These are phyloP conservation scores for Candida sakaeoensis DNA, from an alignment of 805 yeast genomes.

Conservation along the genomic window DNA sequence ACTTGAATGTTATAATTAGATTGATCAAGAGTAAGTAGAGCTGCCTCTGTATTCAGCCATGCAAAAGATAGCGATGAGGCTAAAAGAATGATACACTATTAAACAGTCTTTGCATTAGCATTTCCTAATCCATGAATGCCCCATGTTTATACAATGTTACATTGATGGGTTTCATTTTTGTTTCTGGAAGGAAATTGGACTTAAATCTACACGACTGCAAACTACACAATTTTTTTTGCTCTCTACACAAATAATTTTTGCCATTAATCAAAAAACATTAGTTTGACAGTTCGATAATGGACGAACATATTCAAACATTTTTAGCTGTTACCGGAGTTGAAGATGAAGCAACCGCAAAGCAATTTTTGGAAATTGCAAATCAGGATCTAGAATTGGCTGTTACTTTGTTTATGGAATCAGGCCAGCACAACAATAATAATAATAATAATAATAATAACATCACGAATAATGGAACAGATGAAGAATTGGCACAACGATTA, in stretches of 20 bases:
- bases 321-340: conserved; percentile 78
- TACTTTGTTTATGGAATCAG: conserved; percentile 67
- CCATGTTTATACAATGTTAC: no score
- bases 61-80: no score
- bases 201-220: neutral
- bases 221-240: neutral
- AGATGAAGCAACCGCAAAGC: conserved; percentile 65
- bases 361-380: conserved; percentile 75
- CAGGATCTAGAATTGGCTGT: conserved; percentile 81
- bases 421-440: conserved; percentile 16
- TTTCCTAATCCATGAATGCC: no score
- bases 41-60: no score
- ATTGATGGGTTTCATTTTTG: neutral
- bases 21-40: no score
- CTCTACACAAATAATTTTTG: neutral
- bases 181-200: no score
- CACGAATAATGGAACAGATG: conserved; percentile 28
- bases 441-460: no score
- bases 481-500: conserved; percentile 54
- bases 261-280: neutral
- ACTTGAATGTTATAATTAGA: no score
- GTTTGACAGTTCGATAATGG: conserved; percentile 21
- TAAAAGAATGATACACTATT: no score
- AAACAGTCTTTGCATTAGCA: no score
- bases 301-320: conserved; percentile 63